Percentiles rank a stretch among this genome's conserved stretches.
Evolutionary conservation across 768 basidiomycete genomes (phyloP).

Genomic region (Dioszegia hungarica): DNA sequence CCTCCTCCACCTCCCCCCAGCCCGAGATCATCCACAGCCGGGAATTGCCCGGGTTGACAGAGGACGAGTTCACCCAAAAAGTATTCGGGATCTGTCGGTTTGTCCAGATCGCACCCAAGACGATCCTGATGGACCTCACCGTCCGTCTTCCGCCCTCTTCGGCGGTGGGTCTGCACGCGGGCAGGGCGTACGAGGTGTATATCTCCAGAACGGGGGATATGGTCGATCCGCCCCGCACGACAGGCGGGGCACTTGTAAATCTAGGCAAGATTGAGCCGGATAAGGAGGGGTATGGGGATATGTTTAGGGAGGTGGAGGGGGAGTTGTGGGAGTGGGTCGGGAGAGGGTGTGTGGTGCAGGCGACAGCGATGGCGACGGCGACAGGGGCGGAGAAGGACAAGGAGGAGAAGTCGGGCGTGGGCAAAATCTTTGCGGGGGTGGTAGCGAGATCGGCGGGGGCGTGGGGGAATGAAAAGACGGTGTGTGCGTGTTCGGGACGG

Average conservation of each 20-base stretch:
- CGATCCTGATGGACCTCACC: conserved; percentile 46
- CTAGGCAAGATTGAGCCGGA: conserved; percentile 37
- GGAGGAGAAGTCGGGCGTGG: conserved; percentile 1
- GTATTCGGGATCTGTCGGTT: conserved; percentile 48
- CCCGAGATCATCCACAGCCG: background rate
- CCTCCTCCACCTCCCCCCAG: conserved; percentile 8
- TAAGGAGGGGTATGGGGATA: conserved; percentile 45
- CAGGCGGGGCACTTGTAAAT: conserved; percentile 27
- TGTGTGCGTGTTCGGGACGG: conserved; percentile 48
- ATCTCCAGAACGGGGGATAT: conserved; percentile 43
- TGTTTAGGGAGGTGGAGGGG: conserved; percentile 43
- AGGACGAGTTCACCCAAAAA: conserved; percentile 43
- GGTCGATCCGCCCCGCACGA: conserved; percentile 40
- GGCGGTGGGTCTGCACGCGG: conserved; percentile 21
- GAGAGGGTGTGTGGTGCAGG: conserved; percentile 44
- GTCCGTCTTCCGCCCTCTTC: conserved; percentile 42
- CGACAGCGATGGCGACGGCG: background rate
- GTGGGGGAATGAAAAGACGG: conserved; percentile 49
- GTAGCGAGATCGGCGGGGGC: conserved; percentile 46
- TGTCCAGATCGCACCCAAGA: conserved; percentile 44
- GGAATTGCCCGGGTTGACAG: conserved; percentile 29
- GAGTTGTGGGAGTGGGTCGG: conserved; percentile 48
- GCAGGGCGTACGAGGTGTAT: conserved; percentile 39
- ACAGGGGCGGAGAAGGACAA: background rate
- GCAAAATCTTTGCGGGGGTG: conserved; percentile 46